Evolutionary conservation across 1,284 basidiomycete genomes (phyloP).

Genomic region (Dichomitus squalens): DNA sequence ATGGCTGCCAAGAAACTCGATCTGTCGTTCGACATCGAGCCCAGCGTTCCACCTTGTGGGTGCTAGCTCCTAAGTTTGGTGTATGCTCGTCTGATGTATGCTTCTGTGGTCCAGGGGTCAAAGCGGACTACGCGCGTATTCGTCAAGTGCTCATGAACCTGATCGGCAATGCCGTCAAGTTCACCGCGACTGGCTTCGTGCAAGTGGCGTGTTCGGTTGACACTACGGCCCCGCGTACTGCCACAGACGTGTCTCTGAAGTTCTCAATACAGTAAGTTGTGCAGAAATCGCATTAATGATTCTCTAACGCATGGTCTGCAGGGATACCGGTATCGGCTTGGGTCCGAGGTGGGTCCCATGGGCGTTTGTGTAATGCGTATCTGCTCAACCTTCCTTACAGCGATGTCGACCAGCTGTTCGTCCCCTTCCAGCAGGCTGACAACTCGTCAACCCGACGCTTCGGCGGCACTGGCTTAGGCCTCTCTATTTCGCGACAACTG

Average conservation of each 20-base stretch:
- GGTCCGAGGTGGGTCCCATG: conserved; percentile 41
- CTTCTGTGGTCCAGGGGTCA: conserved; percentile 51
- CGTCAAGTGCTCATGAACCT: conserved; percentile 77
- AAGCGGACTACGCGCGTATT: conserved; percentile 70
- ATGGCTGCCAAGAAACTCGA: conserved; percentile 75
- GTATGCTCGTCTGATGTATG: neutral
- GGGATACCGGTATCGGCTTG: conserved; percentile 71
- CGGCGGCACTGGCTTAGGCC: conserved; percentile 70
- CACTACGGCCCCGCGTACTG: conserved; percentile 30
- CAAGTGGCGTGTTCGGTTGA: conserved; percentile 61
- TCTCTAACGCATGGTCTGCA: conserved; percentile 24
- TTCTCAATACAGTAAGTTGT: conserved; percentile 62
- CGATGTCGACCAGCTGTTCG: conserved; percentile 66
- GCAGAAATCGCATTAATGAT: neutral
- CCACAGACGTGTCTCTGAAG: conserved; percentile 56
- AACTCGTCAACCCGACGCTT: conserved; percentile 73
- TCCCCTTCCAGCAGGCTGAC: conserved; percentile 76
- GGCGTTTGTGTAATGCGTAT: neutral
- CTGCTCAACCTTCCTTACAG: conserved; percentile 21
- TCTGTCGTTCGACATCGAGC: conserved; percentile 68
- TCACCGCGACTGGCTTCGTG: conserved; percentile 63
- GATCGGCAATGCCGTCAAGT: conserved; percentile 76
- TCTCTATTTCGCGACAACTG: conserved; percentile 72
- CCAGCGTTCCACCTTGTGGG: conserved; percentile 63
- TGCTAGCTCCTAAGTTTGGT: neutral